Percentiles rank a stretch among this genome's conserved stretches.
Evolutionary conservation across 116 monocot species (phyloP).

Genomic region (Phalaenopsis hybrid): DNA sequence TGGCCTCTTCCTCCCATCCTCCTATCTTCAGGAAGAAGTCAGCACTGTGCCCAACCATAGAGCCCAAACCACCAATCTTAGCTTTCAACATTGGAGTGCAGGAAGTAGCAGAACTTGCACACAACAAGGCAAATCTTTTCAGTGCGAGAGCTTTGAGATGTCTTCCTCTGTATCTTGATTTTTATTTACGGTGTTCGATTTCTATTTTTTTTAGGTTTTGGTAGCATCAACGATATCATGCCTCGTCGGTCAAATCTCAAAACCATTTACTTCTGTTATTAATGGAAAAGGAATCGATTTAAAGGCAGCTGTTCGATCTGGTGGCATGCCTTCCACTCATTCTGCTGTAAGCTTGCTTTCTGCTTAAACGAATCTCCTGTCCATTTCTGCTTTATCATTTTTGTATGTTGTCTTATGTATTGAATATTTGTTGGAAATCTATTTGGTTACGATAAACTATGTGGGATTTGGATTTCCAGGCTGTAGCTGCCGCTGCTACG

Average conservation of each 20-base stretch:
- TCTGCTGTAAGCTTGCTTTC: slow-evolving; percentile 44
- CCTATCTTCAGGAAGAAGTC: background rate
- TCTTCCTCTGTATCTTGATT: background rate
- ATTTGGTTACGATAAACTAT: background rate
- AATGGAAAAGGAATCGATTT: slow-evolving; percentile 48
- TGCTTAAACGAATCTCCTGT: background rate
- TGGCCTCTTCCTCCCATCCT: background rate
- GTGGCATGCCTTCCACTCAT: slow-evolving; percentile 94
- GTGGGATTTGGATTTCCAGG: slow-evolving; percentile 27
- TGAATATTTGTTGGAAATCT: background rate
- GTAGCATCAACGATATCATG: slow-evolving; percentile 51
- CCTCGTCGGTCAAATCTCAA: slow-evolving; percentile 66
- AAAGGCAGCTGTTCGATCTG: slow-evolving; percentile 45
- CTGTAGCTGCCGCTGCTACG: slow-evolving; percentile 67
- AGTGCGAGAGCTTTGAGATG: background rate
- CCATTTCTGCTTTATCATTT: background rate
- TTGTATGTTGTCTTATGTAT: background rate
- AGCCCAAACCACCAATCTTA: slow-evolving; percentile 5
- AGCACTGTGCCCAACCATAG: background rate
- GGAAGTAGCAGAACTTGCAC: slow-evolving; percentile 27
- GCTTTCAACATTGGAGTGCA: slow-evolving; percentile 25
- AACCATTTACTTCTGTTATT: slow-evolving; percentile 54
- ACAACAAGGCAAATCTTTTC: slow-evolving; percentile 35
- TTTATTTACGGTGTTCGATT: background rate
- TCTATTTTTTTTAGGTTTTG: slow-evolving; percentile 35